Conservation (phyloP, 2,329 filamentous ascomycete species). For the Delphinella strobiligena region DNA sequence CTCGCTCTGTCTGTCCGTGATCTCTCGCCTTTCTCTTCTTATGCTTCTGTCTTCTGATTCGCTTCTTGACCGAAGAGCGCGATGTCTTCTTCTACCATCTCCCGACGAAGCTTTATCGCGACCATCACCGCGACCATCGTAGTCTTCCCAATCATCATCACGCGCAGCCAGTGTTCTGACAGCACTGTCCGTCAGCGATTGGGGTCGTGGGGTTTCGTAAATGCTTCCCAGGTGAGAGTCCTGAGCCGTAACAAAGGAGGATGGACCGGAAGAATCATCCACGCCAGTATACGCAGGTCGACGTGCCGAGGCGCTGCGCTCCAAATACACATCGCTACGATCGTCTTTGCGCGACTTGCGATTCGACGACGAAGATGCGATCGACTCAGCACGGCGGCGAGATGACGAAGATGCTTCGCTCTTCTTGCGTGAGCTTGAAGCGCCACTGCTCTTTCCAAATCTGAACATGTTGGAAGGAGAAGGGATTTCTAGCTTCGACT, state of each 20-base stretch:
- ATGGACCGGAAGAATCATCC: slow-evolving; percentile 18
- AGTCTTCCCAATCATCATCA: slow-evolving; percentile 18
- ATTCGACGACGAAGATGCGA: slow-evolving; percentile 23
- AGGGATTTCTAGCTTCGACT: not conserved
- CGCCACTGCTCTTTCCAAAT: slow-evolving; percentile 19
- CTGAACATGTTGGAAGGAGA: slow-evolving; percentile 9
- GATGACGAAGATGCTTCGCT: slow-evolving; percentile 8
- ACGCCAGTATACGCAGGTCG: slow-evolving; percentile 14
- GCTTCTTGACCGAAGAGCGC: slow-evolving; percentile 20
- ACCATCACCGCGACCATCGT: slow-evolving; percentile 16
- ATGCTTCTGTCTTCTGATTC: slow-evolving; percentile 15
- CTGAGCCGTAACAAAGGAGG: slow-evolving; percentile 26
- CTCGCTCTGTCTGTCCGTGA: slow-evolving; percentile 7
- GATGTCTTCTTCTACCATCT: slow-evolving; percentile 11
- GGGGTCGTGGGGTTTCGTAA: slow-evolving; percentile 7
- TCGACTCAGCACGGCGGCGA: slow-evolving; percentile 22
- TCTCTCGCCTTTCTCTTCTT: slow-evolving; percentile 10
- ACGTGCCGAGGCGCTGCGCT: slow-evolving; percentile 16
- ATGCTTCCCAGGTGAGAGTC: too few relatives aligned
- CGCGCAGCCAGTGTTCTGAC: slow-evolving; percentile 19
- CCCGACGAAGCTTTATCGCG: slow-evolving; percentile 15
- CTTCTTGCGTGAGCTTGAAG: slow-evolving; percentile 18
- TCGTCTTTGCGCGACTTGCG: slow-evolving; percentile 18
- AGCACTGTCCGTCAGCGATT: slow-evolving; percentile 22
- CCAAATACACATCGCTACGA: slow-evolving; percentile 8